These are phyloP conservation scores for Monosporascus sp. DNA, from an alignment of 2,329 filamentous ascomycete species.

Conservation along the genomic window DNA sequence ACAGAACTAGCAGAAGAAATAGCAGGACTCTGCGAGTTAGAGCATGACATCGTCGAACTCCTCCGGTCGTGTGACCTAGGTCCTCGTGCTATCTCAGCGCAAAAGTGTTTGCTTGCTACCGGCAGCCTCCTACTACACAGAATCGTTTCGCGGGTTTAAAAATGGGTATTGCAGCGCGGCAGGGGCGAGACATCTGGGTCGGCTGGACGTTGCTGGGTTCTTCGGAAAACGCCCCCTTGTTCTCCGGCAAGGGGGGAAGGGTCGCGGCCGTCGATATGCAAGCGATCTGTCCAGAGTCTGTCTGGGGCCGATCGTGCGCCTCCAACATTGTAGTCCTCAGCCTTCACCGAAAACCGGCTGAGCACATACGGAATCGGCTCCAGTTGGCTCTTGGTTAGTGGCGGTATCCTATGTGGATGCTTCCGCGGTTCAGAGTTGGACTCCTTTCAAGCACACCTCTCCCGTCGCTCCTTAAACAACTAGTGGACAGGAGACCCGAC, in stretches of 20 bases:
- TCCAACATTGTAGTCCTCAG: background rate
- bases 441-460: background rate
- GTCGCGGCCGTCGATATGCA: background rate
- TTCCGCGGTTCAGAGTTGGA: background rate
- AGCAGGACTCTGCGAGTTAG: background rate
- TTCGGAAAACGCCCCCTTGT: background rate
- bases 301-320: background rate
- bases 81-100: background rate
- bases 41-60: background rate
- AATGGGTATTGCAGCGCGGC: background rate
- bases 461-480: background rate
- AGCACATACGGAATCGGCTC: background rate
- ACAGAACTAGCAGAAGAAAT: background rate
- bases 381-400: background rate
- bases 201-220: background rate
- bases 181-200: background rate
- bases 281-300: background rate
- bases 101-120: background rate
- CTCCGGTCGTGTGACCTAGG: background rate
- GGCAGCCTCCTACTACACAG: background rate
- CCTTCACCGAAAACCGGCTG: background rate
- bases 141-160: background rate
- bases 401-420: background rate
- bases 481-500: background rate
- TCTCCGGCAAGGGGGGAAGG: background rate